Evolutionary conservation across 495 filamentous ascomycete species (phyloP), one percentile per base, ranked within the genome.

Genomic region (Parmelia sp.): DNA sequence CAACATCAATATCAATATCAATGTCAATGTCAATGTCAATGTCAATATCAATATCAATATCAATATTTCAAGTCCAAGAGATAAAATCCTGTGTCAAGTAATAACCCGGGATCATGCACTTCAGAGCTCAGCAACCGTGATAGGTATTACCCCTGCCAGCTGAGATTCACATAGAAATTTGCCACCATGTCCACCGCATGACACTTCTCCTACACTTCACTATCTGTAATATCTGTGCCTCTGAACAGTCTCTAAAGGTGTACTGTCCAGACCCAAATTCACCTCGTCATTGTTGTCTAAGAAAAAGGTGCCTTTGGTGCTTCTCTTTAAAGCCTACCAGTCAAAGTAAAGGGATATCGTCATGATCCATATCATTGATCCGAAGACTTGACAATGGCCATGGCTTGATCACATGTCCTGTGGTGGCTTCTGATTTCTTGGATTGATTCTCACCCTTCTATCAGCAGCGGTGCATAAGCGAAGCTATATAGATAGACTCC

Each of bases 401-500:
- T 45, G 42, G 12, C 25, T 27, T 11, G 9, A n/a, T 47, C 3
- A 47, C 12, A 29, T 27, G n/a, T 5, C 49, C 4, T 5, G 21
- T 45, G 19, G 10, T 15, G 27, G 27, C 15, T 53, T 53, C 27
- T 14, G 27, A 53, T 4, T 25, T 47, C 21, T 9, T 45, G 42
- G 17, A 17, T 4, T 45, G 15, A 10, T 25, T 25, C 5, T 21
- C 7, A 25, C 44, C 44, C 44, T 25, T 47, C 9, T 23, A 3
- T 3, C 14, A 42, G 40, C 40, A 14, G 40, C 17, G 11, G 9
- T 25, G 12, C 35, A 10, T 15, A 3, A 4, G 4, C 35, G 35
- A 17, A 14, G 10, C 19, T 51, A 65, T 25, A 51, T 42, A 40
- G 78, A 78, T 11, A 86, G 74, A 74, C 83, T 84, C 78, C 96